phyloP scores from a whole-genome alignment of 1,284 basidiomycete genomes.

The Gomphus bonarii region DNA sequence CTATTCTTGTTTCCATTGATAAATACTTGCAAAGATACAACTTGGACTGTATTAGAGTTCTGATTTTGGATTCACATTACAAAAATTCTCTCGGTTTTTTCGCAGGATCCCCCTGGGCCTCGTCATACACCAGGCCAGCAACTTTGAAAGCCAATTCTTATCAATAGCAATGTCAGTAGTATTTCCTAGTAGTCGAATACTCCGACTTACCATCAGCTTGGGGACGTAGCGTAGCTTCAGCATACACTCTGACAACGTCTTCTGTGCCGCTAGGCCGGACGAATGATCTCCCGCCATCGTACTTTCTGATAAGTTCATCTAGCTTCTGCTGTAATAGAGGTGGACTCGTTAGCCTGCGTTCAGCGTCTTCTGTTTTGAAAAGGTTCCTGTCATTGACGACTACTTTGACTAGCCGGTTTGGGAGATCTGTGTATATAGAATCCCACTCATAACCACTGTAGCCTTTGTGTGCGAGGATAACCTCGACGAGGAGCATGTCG shows the following conservation, averaged over 20 bases:
- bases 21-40: neutral
- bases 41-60: too few species aligned
- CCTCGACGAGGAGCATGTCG: conserved; percentile 94
- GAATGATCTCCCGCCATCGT: conserved; percentile 83
- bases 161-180: neutral
- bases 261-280: conserved; percentile 97
- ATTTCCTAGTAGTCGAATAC: neutral
- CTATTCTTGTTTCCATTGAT: neutral
- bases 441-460: conserved; percentile 90
- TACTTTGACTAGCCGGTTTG: conserved; percentile 96
- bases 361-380: conserved; percentile 92
- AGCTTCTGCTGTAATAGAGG: conserved; percentile 78
- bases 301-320: conserved; percentile 74
- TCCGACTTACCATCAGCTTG: conserved; percentile 73
- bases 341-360: conserved; percentile 79
- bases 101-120: conserved; percentile 58
- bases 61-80: too few species aligned
- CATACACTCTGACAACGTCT: conserved; percentile 97
- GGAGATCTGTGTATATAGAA: conserved; percentile 86
- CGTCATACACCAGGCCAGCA: conserved; percentile 75
- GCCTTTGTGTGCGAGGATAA: conserved; percentile 80
- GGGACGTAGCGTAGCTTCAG: conserved; percentile 70
- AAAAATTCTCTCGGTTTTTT: conserved; percentile 63
- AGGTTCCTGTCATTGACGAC: conserved; percentile 74
- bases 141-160: conserved; percentile 76